Percentiles rank a stretch among this genome's conserved stretches.
Conservation (phyloP, 1,139 yeast species). For the Saccharomyces hybrid region DNA sequence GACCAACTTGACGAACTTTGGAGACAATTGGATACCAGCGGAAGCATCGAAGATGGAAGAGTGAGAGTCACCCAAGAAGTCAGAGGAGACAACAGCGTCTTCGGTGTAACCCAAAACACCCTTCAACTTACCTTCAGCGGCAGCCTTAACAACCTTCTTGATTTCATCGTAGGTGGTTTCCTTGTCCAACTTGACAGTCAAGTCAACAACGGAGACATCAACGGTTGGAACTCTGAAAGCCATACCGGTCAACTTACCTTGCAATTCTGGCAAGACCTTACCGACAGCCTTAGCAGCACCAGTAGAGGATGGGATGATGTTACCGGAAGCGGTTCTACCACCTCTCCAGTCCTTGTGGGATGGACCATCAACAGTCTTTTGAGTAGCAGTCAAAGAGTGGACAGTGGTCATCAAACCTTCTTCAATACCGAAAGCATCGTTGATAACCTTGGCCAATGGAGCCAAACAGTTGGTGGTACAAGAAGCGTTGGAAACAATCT, state of each 20-base stretch:
- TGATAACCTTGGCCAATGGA: slow-evolving; percentile 76
- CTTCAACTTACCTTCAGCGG: slow-evolving; percentile 63
- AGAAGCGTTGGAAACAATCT: slow-evolving; percentile 75
- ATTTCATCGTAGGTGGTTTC: slow-evolving; percentile 71
- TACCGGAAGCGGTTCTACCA: slow-evolving; percentile 88
- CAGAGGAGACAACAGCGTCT: slow-evolving; percentile 79
- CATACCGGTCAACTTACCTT: slow-evolving; percentile 86
- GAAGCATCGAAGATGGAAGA: slow-evolving; percentile 77
- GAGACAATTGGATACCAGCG: slow-evolving; percentile 75
- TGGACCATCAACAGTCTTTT: slow-evolving; percentile 88
- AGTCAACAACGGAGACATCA: slow-evolving; percentile 75
- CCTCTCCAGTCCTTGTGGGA: slow-evolving; percentile 96
- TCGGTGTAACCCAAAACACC: slow-evolving; percentile 79
- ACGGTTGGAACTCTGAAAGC: slow-evolving; percentile 85
- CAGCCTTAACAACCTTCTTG: slow-evolving; percentile 59
- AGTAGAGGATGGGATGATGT: slow-evolving; percentile 83
- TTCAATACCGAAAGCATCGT: slow-evolving; percentile 73
- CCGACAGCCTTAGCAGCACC: slow-evolving; percentile 94
- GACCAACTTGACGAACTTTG: slow-evolving; percentile 76
- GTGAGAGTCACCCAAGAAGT: slow-evolving; percentile 67
- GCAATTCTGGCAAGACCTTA: slow-evolving; percentile 77
- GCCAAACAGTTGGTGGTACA: slow-evolving; percentile 90
- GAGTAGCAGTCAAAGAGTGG: slow-evolving; percentile 84
- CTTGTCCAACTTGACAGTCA: slow-evolving; percentile 62
- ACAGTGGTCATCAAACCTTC: slow-evolving; percentile 88